Conservation (phyloP, 164 flowering plant genomes). For the Pachysandra terminalis region DNA sequence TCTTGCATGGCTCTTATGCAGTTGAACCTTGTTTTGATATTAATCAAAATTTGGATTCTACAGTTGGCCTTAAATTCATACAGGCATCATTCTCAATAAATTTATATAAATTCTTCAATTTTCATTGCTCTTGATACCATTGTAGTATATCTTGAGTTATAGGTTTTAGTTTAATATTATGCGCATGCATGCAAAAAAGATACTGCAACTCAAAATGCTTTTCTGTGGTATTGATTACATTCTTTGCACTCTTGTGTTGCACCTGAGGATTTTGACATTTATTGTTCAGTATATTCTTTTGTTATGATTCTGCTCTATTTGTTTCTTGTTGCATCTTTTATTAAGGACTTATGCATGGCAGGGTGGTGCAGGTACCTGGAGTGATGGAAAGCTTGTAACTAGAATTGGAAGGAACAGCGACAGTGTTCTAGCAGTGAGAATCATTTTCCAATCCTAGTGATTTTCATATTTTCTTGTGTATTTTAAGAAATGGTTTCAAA, state of each 20-base stretch:
- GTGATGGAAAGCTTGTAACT: constrained; percentile 98
- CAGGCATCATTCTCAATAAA: too few species aligned
- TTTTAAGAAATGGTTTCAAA: not conserved
- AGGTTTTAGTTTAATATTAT: not conserved
- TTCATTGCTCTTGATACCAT: too few species aligned
- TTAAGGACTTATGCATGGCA: constrained; percentile 74
- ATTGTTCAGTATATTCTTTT: not conserved
- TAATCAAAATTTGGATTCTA: too few species aligned
- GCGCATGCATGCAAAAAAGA: not conserved
- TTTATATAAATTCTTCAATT: too few species aligned
- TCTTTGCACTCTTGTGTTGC: not conserved
- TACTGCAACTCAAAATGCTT: not conserved
- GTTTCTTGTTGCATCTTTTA: constrained; percentile 19
- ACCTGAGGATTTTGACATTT: not conserved
- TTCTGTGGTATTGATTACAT: not conserved
- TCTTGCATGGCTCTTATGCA: too few species aligned
- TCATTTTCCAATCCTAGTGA: constrained; percentile 9
- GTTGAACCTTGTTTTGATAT: too few species aligned
- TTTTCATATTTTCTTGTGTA: not conserved
- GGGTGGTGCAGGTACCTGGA: constrained; percentile 99
- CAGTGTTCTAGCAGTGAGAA: constrained; percentile 76
- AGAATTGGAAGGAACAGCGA: constrained; percentile 90
- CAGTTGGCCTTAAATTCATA: too few species aligned
- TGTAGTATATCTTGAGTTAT: too few species aligned
- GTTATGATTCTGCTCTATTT: not conserved